These are phyloP conservation scores for Pythium monospermum DNA, from an alignment of 352 stramenopile genomes.

Conservation along the genomic window DNA sequence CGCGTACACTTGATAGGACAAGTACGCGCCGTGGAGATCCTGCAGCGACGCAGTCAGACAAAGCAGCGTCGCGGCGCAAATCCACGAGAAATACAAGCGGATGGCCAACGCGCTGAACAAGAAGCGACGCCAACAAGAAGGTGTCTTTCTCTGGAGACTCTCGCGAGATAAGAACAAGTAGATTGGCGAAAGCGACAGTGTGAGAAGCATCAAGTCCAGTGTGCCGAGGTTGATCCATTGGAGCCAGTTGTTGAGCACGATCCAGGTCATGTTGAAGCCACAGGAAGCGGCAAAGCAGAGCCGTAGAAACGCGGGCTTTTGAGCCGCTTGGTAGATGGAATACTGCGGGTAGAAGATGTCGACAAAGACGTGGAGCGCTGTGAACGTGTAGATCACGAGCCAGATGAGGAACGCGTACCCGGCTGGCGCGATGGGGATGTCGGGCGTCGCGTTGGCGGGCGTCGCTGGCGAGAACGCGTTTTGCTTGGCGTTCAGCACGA, in stretches of 20 bases:
- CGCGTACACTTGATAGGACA: conserved; percentile 40
- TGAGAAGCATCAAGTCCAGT: conserved; percentile 45
- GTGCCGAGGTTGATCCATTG: conserved; percentile 35
- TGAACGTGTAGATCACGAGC: conserved; percentile 55
- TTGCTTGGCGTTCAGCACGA: conserved; percentile 33
- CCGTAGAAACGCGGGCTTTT: conserved; percentile 36
- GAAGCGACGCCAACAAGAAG: conserved; percentile 47
- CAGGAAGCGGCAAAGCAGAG: conserved; percentile 50
- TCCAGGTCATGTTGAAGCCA: conserved; percentile 47
- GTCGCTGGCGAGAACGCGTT: conserved; percentile 29
- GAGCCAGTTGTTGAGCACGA: conserved; percentile 41
- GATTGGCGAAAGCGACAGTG: conserved; percentile 41
- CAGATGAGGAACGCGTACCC: conserved; percentile 61
- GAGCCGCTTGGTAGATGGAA: conserved; percentile 37
- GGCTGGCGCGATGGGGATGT: conserved; percentile 56
- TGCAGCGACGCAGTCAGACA: conserved; percentile 49
- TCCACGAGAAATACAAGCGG: conserved; percentile 58
- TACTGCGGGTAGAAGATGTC: conserved; percentile 45
- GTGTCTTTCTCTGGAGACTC: conserved; percentile 18
- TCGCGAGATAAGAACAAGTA: conserved; percentile 55
- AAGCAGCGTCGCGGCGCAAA: conserved; percentile 38
- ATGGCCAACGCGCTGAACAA: conserved; percentile 51
- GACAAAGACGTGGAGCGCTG: conserved; percentile 38
- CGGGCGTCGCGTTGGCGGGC: conserved; percentile 24
- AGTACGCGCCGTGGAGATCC: conserved; percentile 27